Conservation (phyloP, 495 filamentous ascomycete genomes). For the Pyronema omphalodes region DNA sequence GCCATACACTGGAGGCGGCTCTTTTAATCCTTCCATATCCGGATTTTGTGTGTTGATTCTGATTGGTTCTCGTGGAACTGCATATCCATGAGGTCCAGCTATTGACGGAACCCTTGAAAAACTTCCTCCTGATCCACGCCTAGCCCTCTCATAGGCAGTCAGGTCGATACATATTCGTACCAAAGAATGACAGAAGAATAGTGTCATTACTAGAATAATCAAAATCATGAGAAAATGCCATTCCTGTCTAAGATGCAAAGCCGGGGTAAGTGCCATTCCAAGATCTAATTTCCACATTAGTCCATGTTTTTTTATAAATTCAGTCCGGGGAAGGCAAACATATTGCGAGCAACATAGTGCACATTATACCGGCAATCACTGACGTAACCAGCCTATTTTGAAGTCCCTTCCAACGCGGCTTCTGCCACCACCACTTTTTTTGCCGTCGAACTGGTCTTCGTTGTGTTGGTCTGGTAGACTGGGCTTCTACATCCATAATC, state of each 20-base stretch:
- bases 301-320: background rate
- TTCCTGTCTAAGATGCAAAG: constrained; percentile 35
- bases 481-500: constrained; percentile 9
- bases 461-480: background rate
- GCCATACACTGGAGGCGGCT: constrained; percentile 74
- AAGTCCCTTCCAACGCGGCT: constrained; percentile 14
- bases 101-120: constrained; percentile 26
- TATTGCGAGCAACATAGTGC: constrained; percentile 36
- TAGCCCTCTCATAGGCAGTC: constrained; percentile 25
- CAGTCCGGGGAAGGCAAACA: constrained; percentile 32
- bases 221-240: constrained; percentile 62
- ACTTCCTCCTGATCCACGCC: constrained; percentile 18
- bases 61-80: constrained; percentile 43
- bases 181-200: constrained; percentile 63
- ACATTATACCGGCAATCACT: constrained; percentile 36
- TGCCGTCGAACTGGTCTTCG: background rate
- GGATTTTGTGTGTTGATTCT: constrained; percentile 29
- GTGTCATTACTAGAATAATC: constrained; percentile 48
- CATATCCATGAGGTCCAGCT: constrained; percentile 37
- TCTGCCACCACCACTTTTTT: constrained; percentile 20
- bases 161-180: constrained; percentile 51
- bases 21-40: constrained; percentile 30
- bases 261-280: constrained; percentile 42
- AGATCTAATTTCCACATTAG: constrained; percentile 30
- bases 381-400: constrained; percentile 37